Base-by-base conservation (phyloP, 75 land plant genomes). In the Sequoiadendron giganteum region DNA sequence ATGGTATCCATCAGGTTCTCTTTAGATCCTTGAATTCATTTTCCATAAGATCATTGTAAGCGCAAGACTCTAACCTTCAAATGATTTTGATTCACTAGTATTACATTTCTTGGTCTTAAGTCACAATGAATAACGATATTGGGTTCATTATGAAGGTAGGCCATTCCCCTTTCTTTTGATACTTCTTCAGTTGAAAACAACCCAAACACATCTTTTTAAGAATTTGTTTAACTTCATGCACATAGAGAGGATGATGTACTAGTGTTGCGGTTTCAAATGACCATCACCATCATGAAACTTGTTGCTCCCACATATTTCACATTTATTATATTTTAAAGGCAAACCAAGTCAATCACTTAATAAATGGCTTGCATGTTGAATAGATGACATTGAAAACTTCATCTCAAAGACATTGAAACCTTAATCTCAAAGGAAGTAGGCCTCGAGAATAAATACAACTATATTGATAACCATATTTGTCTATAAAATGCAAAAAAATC, bases 231-330 rank as follows among this genome's bases (percentile, higher is more conserved):
- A 97, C 39, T 58, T 94, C 94, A 82, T 87, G 87, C 34, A 95
- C 83, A 83, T 96, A 96, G 25, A 86, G 88, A 18, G 99, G 98
- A 90, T 96, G 97, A 85, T 93, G 96, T 25, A 97, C 89, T 3
- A 97, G 93, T 49, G 88, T 89, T 5, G 97, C 92, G 42, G 94
- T 42, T 93, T 86, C 47, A 97, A 90, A 82, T 92, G 93, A 16
- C 98, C 98, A 92, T 95, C 95, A 88, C 98, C 95, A 85, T 94
- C 85, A 15, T 92, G 93, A 65, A 88, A 87, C 86, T 94, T 93
- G 45, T 89, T 86, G 38, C 94, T 92, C 5, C 98, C 98, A 90
- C 98, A 97, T 28, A 96, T 92, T 85, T 94, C 97, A 88, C 98
- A 97, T 89, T 87, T 93, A 32, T 94, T 94, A 87, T 85, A 90